phyloP scores from a whole-genome alignment of 1,284 basidiomycete genomes.

The Cystobasidium pallidum region DNA sequence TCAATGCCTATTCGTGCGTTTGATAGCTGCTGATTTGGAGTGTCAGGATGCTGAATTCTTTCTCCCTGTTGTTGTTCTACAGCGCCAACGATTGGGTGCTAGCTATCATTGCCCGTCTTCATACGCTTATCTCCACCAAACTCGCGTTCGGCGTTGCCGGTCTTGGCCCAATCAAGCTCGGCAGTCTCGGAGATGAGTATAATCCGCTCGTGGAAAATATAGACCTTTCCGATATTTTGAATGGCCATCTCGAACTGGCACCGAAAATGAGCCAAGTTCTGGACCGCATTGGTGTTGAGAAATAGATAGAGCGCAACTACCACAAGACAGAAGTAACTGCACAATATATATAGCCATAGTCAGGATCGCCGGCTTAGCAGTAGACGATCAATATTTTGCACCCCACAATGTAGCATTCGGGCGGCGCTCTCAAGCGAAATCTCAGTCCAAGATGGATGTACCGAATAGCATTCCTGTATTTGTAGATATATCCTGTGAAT shows the following conservation, averaged over 20 bases:
- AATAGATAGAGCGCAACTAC: too few relatives aligned
- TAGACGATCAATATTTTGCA: too few relatives aligned
- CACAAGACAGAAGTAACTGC: too few relatives aligned
- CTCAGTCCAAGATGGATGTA: slow-evolving; percentile 35
- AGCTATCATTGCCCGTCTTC: slow-evolving; percentile 61
- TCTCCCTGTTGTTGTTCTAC: too few relatives aligned
- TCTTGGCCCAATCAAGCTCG: slow-evolving; percentile 56
- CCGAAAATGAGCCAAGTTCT: slow-evolving; percentile 42
- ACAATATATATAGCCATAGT: too few relatives aligned
- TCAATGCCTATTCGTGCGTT: slow-evolving; percentile 57
- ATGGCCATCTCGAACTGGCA: slow-evolving; percentile 40
- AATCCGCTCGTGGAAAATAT: slow-evolving; percentile 37
- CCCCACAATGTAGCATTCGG: slow-evolving; percentile 10
- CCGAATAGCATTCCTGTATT: slow-evolving; percentile 30
- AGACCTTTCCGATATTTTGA: slow-evolving; percentile 44
- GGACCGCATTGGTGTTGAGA: slow-evolving; percentile 27
- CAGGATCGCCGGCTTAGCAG: too few relatives aligned
- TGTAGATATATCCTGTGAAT: not conserved
- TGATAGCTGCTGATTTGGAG: not conserved
- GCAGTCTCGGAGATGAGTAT: slow-evolving; percentile 5
- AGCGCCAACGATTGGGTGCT: slow-evolving; percentile 61
- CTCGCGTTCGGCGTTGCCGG: slow-evolving; percentile 58
- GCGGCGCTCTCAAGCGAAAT: too few relatives aligned
- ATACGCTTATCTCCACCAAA: slow-evolving; percentile 59
- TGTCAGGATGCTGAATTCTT: not conserved